These are phyloP conservation scores for Botryotinia calthae DNA, from an alignment of 2,329 filamentous ascomycete genomes.

Conservation along the genomic window DNA sequence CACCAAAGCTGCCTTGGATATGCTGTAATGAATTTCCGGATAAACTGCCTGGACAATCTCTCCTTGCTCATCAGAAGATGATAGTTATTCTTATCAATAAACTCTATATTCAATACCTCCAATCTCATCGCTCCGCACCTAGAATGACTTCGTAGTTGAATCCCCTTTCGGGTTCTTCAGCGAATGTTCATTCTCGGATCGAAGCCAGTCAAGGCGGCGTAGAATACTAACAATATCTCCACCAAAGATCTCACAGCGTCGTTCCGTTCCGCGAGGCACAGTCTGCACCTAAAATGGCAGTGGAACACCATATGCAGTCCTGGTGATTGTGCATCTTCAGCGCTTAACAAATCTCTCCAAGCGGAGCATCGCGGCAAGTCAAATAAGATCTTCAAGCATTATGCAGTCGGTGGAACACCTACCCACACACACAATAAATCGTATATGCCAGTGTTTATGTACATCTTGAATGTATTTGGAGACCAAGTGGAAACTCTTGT, in stretches of 20 bases:
- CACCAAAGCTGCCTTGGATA: not conserved
- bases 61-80: not conserved
- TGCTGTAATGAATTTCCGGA: not conserved
- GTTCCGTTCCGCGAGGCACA: slow-evolving; percentile 21
- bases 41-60: not conserved
- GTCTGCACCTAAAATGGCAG: slow-evolving; percentile 5
- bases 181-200: not conserved
- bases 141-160: not conserved
- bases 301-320: not conserved
- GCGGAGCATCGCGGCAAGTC: slow-evolving; percentile 11
- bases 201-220: not conserved
- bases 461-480: not conserved
- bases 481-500: not conserved
- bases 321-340: slow-evolving; percentile 8
- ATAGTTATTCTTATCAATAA: not conserved
- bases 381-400: not conserved
- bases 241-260: slow-evolving; percentile 15
- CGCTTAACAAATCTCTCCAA: slow-evolving; percentile 9
- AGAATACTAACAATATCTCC: slow-evolving; percentile 4
- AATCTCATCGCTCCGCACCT: not conserved
- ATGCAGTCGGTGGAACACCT: not conserved
- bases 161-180: not conserved
- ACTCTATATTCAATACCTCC: not conserved
- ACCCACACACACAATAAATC: not conserved
- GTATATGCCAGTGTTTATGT: not conserved